phyloP scores from a whole-genome alignment of 2,329 filamentous ascomycete genomes.

The Ophiosphaerella herpotricha region DNA sequence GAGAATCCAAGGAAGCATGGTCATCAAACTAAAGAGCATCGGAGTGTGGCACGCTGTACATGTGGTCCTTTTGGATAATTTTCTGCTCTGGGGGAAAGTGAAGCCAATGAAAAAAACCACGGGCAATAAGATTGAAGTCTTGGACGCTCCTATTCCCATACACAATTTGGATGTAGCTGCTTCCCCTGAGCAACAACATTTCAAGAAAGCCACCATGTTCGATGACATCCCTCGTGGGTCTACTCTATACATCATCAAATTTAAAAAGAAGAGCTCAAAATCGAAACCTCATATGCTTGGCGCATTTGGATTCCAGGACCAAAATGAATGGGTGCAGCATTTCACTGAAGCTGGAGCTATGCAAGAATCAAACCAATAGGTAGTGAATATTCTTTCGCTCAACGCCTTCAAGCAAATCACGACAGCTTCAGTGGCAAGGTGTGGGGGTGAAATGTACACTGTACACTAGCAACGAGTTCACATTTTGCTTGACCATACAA shows the following conservation, averaged over 20 bases:
- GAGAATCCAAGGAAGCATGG: constrained; percentile 28
- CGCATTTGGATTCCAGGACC: constrained; percentile 16
- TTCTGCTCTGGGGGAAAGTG: constrained; percentile 35
- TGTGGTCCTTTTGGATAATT: constrained; percentile 36
- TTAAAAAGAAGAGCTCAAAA: constrained; percentile 15
- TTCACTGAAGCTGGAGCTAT: constrained; percentile 6
- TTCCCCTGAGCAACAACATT: constrained; percentile 19
- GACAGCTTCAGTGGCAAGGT: too few relatives aligned
- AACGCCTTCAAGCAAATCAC: too few relatives aligned
- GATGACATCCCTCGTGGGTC: constrained; percentile 34
- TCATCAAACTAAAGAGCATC: constrained; percentile 35
- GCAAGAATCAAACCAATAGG: background rate
- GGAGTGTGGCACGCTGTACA: constrained; percentile 39
- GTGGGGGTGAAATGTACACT: too few relatives aligned
- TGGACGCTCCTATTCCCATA: constrained; percentile 26
- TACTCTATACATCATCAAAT: constrained; percentile 24
- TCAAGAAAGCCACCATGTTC: constrained; percentile 29
- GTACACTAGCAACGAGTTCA: too few relatives aligned
- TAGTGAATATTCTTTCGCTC: background rate
- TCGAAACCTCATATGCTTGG: constrained; percentile 27
- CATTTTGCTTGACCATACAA: too few relatives aligned
- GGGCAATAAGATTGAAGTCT: constrained; percentile 17
- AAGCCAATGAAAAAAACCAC: constrained; percentile 27
- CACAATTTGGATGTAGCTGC: constrained; percentile 16
- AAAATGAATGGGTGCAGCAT: constrained; percentile 22